Evolutionary conservation across 352 stramenopile genomes (phyloP).

Genomic region (Phytophthora pini): DNA sequence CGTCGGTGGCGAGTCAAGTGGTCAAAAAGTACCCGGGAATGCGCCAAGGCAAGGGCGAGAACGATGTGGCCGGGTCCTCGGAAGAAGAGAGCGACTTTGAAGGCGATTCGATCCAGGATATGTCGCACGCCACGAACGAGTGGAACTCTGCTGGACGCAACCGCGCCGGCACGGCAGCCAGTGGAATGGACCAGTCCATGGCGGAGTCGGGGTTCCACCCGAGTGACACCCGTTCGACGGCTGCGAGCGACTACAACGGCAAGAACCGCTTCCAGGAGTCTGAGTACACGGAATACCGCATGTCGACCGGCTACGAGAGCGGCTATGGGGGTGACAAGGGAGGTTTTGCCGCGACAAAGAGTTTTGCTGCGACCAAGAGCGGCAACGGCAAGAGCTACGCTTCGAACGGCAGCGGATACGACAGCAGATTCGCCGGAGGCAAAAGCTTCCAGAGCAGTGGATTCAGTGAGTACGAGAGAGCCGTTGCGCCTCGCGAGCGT

Average conservation of each 20-base stretch:
- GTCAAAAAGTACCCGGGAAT: conserved; percentile 37
- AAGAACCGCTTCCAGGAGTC: conserved; percentile 32
- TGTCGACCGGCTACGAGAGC: conserved; percentile 34
- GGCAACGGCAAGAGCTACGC: conserved; percentile 29
- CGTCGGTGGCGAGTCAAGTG: conserved; percentile 24
- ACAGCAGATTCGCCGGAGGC: conserved; percentile 15
- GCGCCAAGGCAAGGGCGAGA: conserved; percentile 23
- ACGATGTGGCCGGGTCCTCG: conserved; percentile 41
- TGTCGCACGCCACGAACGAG: conserved; percentile 37
- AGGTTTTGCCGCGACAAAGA: conserved; percentile 23
- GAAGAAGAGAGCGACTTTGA: conserved; percentile 52
- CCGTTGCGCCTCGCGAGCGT: conserved; percentile 10
- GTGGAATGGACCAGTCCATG: conserved; percentile 23
- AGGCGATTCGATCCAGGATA: conserved; percentile 50
- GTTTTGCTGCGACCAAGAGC: conserved; percentile 22
- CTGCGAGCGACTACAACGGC: conserved; percentile 27
- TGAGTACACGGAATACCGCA: conserved; percentile 37
- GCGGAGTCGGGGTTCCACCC: conserved; percentile 21
- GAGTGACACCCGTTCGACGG: conserved; percentile 29
- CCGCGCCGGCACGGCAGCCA: conserved; percentile 7
- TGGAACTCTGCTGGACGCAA: conserved; percentile 37
- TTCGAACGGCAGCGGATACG: conserved; percentile 35
- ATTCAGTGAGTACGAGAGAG: conserved; percentile 45
- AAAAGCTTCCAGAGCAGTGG: conserved; percentile 47
- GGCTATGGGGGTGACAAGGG: conserved; percentile 20